Evolutionary conservation across 257 asterid genomes (phyloP), one percentile per base, ranked within the genome.

Genomic region (Ligustrum vulgare): DNA sequence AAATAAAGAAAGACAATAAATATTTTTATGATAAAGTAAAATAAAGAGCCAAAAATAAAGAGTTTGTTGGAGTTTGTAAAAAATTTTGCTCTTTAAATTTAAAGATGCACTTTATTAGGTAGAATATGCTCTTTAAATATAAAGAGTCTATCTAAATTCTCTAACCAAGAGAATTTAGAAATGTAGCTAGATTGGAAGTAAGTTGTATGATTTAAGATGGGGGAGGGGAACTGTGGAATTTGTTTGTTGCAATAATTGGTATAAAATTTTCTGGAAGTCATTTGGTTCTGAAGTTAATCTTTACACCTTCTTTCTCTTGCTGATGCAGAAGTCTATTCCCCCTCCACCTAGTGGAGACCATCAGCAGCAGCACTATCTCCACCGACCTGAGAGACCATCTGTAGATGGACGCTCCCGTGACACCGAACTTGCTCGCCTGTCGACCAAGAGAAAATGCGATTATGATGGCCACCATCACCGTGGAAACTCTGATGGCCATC

Each of bases 351-450:
- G 78, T 79, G 73, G 82, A n/a, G 88, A 85, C 69, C 86, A 76
- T 72, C 86, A 65, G 67, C 78, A 65, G 67, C 78, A 43, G 54
- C 78, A 78, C 18, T 58, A 63, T 28, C 82, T 84, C 66, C 80
- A 76, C 51, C 84, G 80, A 8, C 22, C 88, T 0, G 90, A 88
- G 37, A 80, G 91, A 69, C 86, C 78, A 5, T 82, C 96, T 0
- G 90, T 88, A 0, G 96, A 93, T 0, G 87, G 80, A 3, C 88
- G 86, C n/a, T 78, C 87, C 5, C 81, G 96, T 25, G 92, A 86
- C 72, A 84, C 91, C 0, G 98, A 93, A 70, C 80, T 82, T 23
- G 91, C 91, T 0, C 87, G 96, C 31, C 97, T 91, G 9, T 79
- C 87, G 4, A 80, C 91, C 72, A 91, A 88, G 91, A 93, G 82